Percentiles rank a stretch among this genome's conserved stretches.
Evolutionary conservation across 2,329 filamentous ascomycete species (phyloP).

Genomic region (Fusarium proliferatum): DNA sequence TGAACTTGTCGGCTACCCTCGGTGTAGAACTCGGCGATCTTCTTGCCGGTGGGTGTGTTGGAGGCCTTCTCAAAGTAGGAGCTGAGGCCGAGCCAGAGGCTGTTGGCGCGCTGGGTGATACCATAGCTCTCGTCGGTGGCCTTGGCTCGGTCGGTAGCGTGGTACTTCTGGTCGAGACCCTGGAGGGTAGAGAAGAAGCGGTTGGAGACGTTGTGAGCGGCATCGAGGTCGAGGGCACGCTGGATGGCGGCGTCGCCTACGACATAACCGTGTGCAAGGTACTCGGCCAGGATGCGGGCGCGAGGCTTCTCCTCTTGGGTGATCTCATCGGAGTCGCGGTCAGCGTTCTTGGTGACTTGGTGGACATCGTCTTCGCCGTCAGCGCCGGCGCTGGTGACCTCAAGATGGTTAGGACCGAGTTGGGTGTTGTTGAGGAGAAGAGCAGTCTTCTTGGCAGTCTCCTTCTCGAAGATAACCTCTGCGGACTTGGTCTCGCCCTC

Average conservation of each 20-base stretch:
- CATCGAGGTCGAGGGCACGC: slow-evolving; percentile 86
- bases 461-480: slow-evolving; percentile 96
- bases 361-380: slow-evolving; percentile 72
- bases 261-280: slow-evolving; percentile 93
- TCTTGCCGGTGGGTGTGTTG: slow-evolving; percentile 87
- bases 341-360: slow-evolving; percentile 63
- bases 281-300: slow-evolving; percentile 92
- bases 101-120: slow-evolving; percentile 78
- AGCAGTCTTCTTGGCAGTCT: slow-evolving; percentile 95
- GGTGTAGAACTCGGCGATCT: slow-evolving; percentile 88
- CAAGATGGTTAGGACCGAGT: slow-evolving; percentile 87
- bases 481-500: slow-evolving; percentile 80
- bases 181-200: slow-evolving; percentile 82
- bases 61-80: slow-evolving; percentile 97
- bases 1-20: slow-evolving; percentile 87
- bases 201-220: slow-evolving; percentile 85
- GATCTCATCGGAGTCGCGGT: slow-evolving; percentile 75
- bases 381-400: slow-evolving; percentile 74
- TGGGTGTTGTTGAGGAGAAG: slow-evolving; percentile 97
- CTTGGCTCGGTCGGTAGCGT: slow-evolving; percentile 87
- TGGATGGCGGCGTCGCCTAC: slow-evolving; percentile 81
- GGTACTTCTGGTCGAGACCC: slow-evolving; percentile 85
- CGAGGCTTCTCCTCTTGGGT: slow-evolving; percentile 97
- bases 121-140: slow-evolving; percentile 87
- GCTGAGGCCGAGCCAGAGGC: slow-evolving; percentile 71